Evolutionary conservation across 2,329 filamentous ascomycete species (phyloP), one percentile per base, ranked within the genome.

Genomic region (Beauveria bassiana): DNA sequence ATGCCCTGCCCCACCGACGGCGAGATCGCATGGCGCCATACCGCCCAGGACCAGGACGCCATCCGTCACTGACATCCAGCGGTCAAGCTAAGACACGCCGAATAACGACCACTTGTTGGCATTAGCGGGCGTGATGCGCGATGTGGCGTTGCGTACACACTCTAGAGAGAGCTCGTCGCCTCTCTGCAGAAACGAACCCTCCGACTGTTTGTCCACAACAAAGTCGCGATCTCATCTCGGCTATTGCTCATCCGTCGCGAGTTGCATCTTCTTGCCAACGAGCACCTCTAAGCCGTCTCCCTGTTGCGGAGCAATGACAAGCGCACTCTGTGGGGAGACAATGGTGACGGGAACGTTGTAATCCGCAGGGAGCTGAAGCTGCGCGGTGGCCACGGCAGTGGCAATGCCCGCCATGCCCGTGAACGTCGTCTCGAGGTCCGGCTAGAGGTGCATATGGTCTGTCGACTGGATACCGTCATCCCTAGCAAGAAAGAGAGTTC

Each of bases 391-490:
- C 3, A 74, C 65, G 0, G 70, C 69, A 10, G 70, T 70, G 2
- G 71, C 71, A 24, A 80, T 70, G 9, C 73, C 76, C 12, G 72
- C 69, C 69, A 79, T 77, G 42, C 79, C 79, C 1, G 77, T 79
- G 66, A 83, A 86, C 1, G 71, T 73, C 1, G 84, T 79, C 40
- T 75, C 68, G 1, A 81, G 65, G 0, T 77, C 74, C 0, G 82
- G 79, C 51, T 79, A 74, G 0, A 87, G 71, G 47, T 83, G 78
- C 3, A 71, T 74, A 3, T 83, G 76, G 0, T 86, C 80, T 0
- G 71, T 74, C 0, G 82, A 85, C 67, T 86, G 81, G 55, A 86
- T 86, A 1, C 84, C 84, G 62, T 87, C 84, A 0, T 82, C 81
- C 0, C 82, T 84, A 18, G 86, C 72, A 0, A 87, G 75, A 14